Base-by-base conservation (phyloP, 805 yeast genomes). In the Saturnispora bothae region DNA sequence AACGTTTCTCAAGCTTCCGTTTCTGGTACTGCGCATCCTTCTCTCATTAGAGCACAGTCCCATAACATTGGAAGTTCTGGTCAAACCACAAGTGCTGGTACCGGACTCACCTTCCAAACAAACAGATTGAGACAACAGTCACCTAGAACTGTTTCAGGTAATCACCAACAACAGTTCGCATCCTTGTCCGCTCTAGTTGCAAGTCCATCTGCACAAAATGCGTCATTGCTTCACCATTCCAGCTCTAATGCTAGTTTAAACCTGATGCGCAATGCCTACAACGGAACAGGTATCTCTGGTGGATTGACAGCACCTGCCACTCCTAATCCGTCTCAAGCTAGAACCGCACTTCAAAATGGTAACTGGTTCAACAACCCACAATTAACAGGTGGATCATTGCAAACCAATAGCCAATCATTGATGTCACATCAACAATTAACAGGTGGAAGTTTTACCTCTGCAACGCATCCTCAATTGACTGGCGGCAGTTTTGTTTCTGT, bases 91-190 rank as follows among this genome's bases (percentile, higher is more conserved):
- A 28, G 17, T 19, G 20, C 57, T 12, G 53, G 50, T n/a, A 44
- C 53, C 10, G 54, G 53, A 5, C 41, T 57, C 20, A 43, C 53
- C 6, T 41, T 54, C 41, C 49, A 47, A 31, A 36, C 54, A 3
- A 55, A 56, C 15, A 48, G 63, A 38, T 57, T 54, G 34, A 53
- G 63, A 46, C 64, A 59, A 36, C 63, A 59, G 42, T 54, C 62
- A 6, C 59, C 63, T 19, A 48, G 60, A 43, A 45, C 48, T 17
- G 49, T 53, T 19, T 45, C 57, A 1, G 47, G 40, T 37, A 36
- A 23, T 13, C 43, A 34, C 31, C 44, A 42, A 17, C 40, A 44
- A n/a, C 54, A 42, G 21, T 37, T 37, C 16, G 12, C 23, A 4
- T 30, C 39, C 13, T 15, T 37, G 13, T 37, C 40, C 5, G 21